Evolutionary conservation across 1,284 basidiomycete species (phyloP).

Genomic region (Dichomitus squalens): DNA sequence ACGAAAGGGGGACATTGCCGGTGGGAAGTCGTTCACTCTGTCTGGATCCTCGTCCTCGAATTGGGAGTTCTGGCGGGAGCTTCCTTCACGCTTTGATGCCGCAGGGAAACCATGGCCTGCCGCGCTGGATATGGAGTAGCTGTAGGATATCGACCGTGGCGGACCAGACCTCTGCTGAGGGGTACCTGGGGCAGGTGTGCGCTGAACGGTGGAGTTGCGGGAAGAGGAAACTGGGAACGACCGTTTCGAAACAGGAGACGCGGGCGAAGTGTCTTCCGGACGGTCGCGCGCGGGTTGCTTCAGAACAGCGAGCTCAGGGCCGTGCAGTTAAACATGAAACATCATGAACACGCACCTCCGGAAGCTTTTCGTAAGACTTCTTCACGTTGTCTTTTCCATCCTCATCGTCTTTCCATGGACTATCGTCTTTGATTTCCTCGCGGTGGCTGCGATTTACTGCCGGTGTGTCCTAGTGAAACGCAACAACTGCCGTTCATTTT

Average conservation of each 20-base stretch:
- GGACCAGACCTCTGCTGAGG: constrained; percentile 72
- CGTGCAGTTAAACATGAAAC: too few species aligned
- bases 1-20: constrained; percentile 52
- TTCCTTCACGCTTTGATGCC: constrained; percentile 28
- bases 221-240: constrained; percentile 6
- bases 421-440: background rate
- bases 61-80: constrained; percentile 14
- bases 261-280: constrained; percentile 11
- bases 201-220: constrained; percentile 15
- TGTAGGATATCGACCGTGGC: constrained; percentile 71
- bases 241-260: constrained; percentile 9
- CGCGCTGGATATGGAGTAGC: constrained; percentile 47
- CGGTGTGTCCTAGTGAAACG: constrained; percentile 3
- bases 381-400: background rate
- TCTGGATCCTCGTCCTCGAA: constrained; percentile 33
- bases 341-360: constrained; percentile 2
- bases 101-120: constrained; percentile 42
- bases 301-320: background rate
- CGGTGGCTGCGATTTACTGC: background rate
- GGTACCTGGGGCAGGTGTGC: constrained; percentile 36
- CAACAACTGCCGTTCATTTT: background rate
- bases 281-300: background rate
- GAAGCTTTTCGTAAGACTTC: background rate
- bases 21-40: constrained; percentile 32
- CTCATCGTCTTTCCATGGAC: constrained; percentile 5